Base-by-base conservation (phyloP, 2,329 filamentous ascomycete species). In the Fusarium sp. region DNA sequence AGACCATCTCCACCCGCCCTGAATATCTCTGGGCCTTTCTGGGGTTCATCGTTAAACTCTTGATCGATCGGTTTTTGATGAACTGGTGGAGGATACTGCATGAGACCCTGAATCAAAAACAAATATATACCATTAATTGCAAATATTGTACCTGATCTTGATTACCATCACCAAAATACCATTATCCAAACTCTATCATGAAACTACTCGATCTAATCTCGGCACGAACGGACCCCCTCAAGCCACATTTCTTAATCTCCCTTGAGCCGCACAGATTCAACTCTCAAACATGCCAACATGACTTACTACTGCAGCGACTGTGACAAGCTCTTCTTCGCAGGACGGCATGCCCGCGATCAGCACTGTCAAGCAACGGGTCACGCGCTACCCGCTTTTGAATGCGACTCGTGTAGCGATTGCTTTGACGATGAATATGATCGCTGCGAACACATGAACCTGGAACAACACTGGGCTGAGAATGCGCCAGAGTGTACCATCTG, bases 291-390 rank as follows among this genome's bases (percentile, higher is more conserved):
- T 30, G 6, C 4, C 28, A 55, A 11, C 26, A 72, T 74, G 69
- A 30, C 34, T 6, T 64, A 60, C 26, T 54, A 66, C 39, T 79
- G 75, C 46, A 73, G 70, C 28, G 75, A 70, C n/a, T 80, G 77
- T 51, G 42, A 58, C n/a, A 74, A 67, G 42, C 48, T 19, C 3
- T 78, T 78, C 51, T 57, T 58, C 2, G 48, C 71, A 0, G 74
- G 73, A 2, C 74, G 58, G 48, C 21, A 12, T 4, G 71, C 75
- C n/a, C 75, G 75, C 4, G 56, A 77, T 2, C 58, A 77, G 21
- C 78, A 80, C 56, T 77, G 71, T 48, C 4, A 53, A 10, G 69
- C 69, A 8, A 78, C 69, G 1, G 75, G 72, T 10, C 78, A 80
- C 30, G 30, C 41, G 6, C 39, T 12, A 2, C 77, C 74, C 13